phyloP scores from a whole-genome alignment of 2,329 filamentous ascomycete genomes.

The Penicillium sp. region DNA sequence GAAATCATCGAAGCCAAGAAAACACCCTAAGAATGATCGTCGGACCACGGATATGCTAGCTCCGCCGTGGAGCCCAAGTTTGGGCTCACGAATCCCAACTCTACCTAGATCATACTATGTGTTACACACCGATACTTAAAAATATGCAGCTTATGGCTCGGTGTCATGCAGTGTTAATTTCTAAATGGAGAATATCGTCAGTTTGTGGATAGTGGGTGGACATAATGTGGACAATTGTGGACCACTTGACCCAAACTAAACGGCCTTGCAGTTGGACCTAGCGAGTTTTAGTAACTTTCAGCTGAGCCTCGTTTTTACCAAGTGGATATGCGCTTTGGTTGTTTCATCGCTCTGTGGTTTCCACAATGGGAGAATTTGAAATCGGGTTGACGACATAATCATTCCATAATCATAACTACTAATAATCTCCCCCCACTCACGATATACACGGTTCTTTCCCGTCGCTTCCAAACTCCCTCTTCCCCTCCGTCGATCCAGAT shows the following conservation, averaged over 20 bases:
- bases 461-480: conserved; percentile 17
- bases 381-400: background rate
- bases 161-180: background rate
- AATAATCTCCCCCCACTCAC: background rate
- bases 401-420: background rate
- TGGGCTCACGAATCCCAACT: background rate
- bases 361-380: too few relatives aligned
- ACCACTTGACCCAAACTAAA: background rate
- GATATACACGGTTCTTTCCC: conserved; percentile 5
- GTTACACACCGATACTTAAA: background rate
- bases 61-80: background rate
- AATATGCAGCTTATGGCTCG: background rate
- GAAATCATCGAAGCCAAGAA: background rate
- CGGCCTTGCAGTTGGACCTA: background rate
- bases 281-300: background rate
- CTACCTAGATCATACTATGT: background rate
- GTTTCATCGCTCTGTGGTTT: background rate
- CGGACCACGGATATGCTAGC: background rate
- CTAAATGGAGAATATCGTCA: background rate
- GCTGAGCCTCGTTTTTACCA: background rate
- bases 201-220: background rate
- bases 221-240: background rate
- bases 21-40: background rate
- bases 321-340: background rate
- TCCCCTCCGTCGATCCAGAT: conserved; percentile 21